Evolutionary conservation across 164 flowering plant species (phyloP).

Genomic region (Euptelea pleiosperma): DNA sequence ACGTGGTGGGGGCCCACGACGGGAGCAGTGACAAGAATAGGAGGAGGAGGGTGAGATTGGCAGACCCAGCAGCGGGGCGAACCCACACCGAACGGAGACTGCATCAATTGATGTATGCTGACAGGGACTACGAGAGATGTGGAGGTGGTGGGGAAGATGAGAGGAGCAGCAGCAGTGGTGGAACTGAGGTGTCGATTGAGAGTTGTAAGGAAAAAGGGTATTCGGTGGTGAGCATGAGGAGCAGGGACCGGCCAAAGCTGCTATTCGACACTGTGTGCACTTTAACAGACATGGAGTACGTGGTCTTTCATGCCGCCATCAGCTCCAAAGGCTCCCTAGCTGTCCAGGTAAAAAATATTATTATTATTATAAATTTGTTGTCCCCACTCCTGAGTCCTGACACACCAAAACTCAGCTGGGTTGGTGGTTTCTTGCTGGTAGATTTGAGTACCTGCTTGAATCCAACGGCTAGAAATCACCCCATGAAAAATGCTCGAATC

Average conservation of each 20-base stretch:
- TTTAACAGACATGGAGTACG: conserved; percentile 77
- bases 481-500: too few relatives aligned
- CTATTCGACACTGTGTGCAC: conserved; percentile 86
- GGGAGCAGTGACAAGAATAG: conserved; percentile 25
- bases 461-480: too few relatives aligned
- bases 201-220: conserved; percentile 68
- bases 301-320: conserved; percentile 82
- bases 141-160: conserved; percentile 4
- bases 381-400: too few relatives aligned
- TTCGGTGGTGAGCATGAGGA: conserved; percentile 57
- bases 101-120: conserved; percentile 83
- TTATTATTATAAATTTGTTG: too few relatives aligned
- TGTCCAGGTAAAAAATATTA: conserved; percentile 57
- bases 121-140: conserved; percentile 52
- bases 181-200: conserved; percentile 51
- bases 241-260: conserved; percentile 77
- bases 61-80: conserved; percentile 33
- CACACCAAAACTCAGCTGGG: too few relatives aligned
- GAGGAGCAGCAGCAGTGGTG: conserved; percentile 13
- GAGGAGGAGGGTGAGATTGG: conserved; percentile 47
- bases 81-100: conserved; percentile 84
- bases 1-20: conserved; percentile 66
- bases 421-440: too few relatives aligned
- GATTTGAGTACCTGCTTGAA: too few relatives aligned
- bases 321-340: conserved; percentile 67